A percentile compares a stretch with the other conserved stretches of the same genome.
These are phyloP conservation scores for Pythium utonaiense DNA, from an alignment of 352 stramenopile genomes.

Conservation along the genomic window DNA sequence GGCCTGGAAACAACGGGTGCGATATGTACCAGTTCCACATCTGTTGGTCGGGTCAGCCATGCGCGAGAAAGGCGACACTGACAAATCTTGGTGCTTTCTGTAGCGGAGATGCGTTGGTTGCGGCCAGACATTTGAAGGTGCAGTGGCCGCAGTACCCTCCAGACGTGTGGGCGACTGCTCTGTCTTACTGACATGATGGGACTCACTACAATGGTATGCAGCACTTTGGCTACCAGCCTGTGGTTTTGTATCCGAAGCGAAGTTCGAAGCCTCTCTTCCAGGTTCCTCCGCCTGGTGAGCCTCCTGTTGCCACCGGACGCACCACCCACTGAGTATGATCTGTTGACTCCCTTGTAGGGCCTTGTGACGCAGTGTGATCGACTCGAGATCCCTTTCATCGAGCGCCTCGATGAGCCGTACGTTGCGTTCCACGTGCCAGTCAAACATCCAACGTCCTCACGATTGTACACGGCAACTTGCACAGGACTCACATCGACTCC, in stretches of 20 bases:
- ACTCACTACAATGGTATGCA: constrained; percentile 15
- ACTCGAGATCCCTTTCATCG: constrained; percentile 78
- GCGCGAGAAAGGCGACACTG: neutral
- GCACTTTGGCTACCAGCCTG: constrained; percentile 95
- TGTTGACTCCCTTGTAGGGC: constrained; percentile 27
- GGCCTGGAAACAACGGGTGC: constrained; percentile 98
- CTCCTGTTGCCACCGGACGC: neutral
- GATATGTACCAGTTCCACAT: too few species aligned
- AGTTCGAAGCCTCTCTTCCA: constrained; percentile 77
- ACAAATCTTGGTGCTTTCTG: neutral
- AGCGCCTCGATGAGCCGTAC: constrained; percentile 43
- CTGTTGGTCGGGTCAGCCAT: neutral
- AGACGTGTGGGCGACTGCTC: too few species aligned
- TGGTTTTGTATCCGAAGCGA: constrained; percentile 94
- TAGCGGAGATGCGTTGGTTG: constrained; percentile 97
- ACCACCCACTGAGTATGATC: neutral
- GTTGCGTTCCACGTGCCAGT: neutral
- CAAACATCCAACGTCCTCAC: too few species aligned
- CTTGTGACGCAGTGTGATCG: constrained; percentile 75
- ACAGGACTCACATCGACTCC: constrained; percentile 38
- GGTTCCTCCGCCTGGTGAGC: constrained; percentile 22
- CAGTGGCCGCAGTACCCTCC: neutral
- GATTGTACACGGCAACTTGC: too few species aligned
- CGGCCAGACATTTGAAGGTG: constrained; percentile 94
- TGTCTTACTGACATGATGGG: too few species aligned